Conservation (phyloP, 345 rosid species). For the Ricinus communis region DNA sequence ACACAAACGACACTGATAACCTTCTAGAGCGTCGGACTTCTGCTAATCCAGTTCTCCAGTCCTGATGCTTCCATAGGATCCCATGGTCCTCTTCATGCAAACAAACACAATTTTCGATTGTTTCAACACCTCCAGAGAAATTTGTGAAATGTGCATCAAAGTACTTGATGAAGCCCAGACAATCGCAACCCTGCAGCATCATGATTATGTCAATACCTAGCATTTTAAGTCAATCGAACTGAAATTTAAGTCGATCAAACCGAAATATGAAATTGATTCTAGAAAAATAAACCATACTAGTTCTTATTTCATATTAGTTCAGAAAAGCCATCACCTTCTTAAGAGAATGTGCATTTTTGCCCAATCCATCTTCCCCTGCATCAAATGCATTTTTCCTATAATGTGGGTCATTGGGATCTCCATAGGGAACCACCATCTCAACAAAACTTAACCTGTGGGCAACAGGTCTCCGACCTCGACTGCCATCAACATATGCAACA, state of each 20-base stretch:
- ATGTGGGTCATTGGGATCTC: constrained; percentile 94
- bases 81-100: constrained; percentile 97
- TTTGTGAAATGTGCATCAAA: constrained; percentile 91
- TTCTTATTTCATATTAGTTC: background rate
- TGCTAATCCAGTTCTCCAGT: constrained; percentile 96
- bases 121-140: constrained; percentile 89
- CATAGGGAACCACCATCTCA: constrained; percentile 97
- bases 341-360: constrained; percentile 91
- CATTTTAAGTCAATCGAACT: background rate
- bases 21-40: constrained; percentile 94
- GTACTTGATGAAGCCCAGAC: constrained; percentile 84
- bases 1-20: constrained; percentile 76
- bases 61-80: constrained; percentile 94
- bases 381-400: constrained; percentile 95
- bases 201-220: background rate
- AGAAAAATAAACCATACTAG: background rate
- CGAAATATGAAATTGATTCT: background rate
- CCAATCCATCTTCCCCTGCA: constrained; percentile 96
- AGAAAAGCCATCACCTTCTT: constrained; percentile 50
- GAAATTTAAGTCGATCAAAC: background rate
- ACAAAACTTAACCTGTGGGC: constrained; percentile 90
- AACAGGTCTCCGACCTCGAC: constrained; percentile 86
- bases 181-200: constrained; percentile 74
- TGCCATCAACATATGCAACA: constrained; percentile 87
- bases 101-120: constrained; percentile 90